Percentiles rank a stretch among this genome's conserved stretches.
Conservation (phyloP, 495 filamentous ascomycete genomes). For the Neurospora sp. region DNA sequence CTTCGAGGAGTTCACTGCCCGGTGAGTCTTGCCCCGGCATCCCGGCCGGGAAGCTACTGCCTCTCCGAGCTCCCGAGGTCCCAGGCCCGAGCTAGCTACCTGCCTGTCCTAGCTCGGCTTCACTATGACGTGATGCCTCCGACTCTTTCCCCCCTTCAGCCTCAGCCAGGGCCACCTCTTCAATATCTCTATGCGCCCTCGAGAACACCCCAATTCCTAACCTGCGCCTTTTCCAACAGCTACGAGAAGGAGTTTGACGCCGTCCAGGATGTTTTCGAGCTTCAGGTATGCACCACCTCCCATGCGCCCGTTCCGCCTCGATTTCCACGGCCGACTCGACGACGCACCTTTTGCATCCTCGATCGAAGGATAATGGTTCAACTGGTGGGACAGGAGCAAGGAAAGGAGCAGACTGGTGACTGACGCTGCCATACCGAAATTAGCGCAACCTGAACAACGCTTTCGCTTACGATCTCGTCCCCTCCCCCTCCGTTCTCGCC, state of each 20-base stretch:
- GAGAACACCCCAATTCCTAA: conserved; percentile 22
- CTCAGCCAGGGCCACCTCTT: conserved; percentile 1
- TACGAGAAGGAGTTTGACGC: conserved; percentile 98
- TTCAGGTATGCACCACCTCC: conserved; percentile 61
- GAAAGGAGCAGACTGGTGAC: neutral
- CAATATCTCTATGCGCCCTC: neutral
- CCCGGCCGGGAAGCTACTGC: neutral
- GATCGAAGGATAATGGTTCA: neutral
- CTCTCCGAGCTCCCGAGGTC: conserved; percentile 11
- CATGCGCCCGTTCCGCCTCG: neutral
- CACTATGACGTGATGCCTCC: conserved; percentile 10
- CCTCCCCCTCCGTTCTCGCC: conserved; percentile 80
- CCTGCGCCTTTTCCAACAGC: conserved; percentile 37
- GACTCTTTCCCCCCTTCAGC: conserved; percentile 12
- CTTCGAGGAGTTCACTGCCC: conserved; percentile 97
- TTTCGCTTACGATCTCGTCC: conserved; percentile 99
- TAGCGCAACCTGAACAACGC: conserved; percentile 99
- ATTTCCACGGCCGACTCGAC: neutral
- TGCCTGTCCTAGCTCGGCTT: neutral
- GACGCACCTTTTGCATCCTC: conserved; percentile 1
- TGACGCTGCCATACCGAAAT: conserved; percentile 4
- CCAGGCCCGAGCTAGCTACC: conserved; percentile 7
- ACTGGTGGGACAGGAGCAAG: neutral
- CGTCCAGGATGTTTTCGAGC: conserved; percentile 98
- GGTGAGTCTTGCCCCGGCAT: conserved; percentile 49